phyloP scores from a whole-genome alignment of 352 stramenopile genomes.

The Phytophthora hybrid region DNA sequence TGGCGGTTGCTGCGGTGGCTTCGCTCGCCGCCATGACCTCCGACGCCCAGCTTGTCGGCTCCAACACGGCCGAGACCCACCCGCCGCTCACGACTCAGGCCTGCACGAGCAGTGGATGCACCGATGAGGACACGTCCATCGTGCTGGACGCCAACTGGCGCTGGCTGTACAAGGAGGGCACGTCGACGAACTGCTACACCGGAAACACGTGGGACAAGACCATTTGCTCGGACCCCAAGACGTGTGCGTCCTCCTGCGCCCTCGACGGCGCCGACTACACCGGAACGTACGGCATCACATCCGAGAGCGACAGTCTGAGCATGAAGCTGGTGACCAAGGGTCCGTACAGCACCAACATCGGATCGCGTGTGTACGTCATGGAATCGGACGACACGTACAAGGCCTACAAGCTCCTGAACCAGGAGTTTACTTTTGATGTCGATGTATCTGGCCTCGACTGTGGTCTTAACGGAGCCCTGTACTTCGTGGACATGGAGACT shows the following conservation, averaged over 20 bases:
- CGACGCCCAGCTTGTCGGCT: slow-evolving; percentile 48
- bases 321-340: slow-evolving; percentile 61
- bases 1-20: slow-evolving; percentile 20
- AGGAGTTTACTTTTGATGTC: slow-evolving; percentile 76
- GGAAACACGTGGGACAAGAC: slow-evolving; percentile 51
- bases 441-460: slow-evolving; percentile 58
- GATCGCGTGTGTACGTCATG: slow-evolving; percentile 65
- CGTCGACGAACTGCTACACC: slow-evolving; percentile 63
- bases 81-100: slow-evolving; percentile 44
- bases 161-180: slow-evolving; percentile 60
- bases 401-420: slow-evolving; percentile 62
- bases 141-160: slow-evolving; percentile 74
- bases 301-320: slow-evolving; percentile 35
- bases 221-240: slow-evolving; percentile 55
- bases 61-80: slow-evolving; percentile 50
- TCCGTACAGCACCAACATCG: slow-evolving; percentile 57
- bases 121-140: slow-evolving; percentile 50
- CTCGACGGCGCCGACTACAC: slow-evolving; percentile 66
- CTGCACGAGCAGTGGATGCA: slow-evolving; percentile 41
- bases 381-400: slow-evolving; percentile 48
- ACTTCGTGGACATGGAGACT: slow-evolving; percentile 70
- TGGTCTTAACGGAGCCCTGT: slow-evolving; percentile 66
- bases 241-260: slow-evolving; percentile 53
- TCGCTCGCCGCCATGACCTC: slow-evolving; percentile 12
- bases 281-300: slow-evolving; percentile 57